A percentile compares a stretch with the other conserved stretches of the same genome.
phyloP scores from a whole-genome alignment of 2,329 filamentous ascomycete genomes.

The Fonsecaea erecta region DNA sequence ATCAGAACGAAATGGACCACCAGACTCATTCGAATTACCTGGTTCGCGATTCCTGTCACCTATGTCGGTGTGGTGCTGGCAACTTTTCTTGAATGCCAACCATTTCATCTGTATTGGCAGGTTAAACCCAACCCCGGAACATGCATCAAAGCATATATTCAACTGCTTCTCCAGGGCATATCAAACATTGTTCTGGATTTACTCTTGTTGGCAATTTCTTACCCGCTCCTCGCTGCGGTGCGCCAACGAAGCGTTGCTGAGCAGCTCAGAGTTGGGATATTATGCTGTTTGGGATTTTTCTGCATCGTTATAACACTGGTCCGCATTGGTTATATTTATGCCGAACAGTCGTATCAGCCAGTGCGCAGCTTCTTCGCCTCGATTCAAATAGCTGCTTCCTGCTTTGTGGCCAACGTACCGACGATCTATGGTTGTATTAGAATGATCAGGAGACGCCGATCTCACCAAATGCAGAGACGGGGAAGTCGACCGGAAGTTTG shows the following conservation, averaged over 20 bases:
- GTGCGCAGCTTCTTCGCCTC: constrained; percentile 49
- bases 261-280: constrained; percentile 42
- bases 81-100: constrained; percentile 48
- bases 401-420: constrained; percentile 47
- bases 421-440: constrained; percentile 41
- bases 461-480: constrained; percentile 27
- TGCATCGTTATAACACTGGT: constrained; percentile 50
- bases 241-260: constrained; percentile 32
- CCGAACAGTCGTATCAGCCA: constrained; percentile 44
- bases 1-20: constrained; percentile 33
- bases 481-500: constrained; percentile 33
- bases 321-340: constrained; percentile 46
- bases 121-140: constrained; percentile 52
- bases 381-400: constrained; percentile 43
- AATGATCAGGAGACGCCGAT: constrained; percentile 27
- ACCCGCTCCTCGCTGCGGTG: constrained; percentile 39
- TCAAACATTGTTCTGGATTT: constrained; percentile 44
- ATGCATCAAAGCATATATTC: constrained; percentile 43
- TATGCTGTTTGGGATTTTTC: constrained; percentile 48
- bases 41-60: constrained; percentile 40
- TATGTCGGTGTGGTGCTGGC: constrained; percentile 43
- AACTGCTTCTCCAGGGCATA: constrained; percentile 43
- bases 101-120: constrained; percentile 62
- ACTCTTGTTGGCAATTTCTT: constrained; percentile 41
- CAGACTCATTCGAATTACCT: constrained; percentile 38